phyloP scores from a whole-genome alignment of 305 asterid genomes.

The Fraxinus greggii region DNA sequence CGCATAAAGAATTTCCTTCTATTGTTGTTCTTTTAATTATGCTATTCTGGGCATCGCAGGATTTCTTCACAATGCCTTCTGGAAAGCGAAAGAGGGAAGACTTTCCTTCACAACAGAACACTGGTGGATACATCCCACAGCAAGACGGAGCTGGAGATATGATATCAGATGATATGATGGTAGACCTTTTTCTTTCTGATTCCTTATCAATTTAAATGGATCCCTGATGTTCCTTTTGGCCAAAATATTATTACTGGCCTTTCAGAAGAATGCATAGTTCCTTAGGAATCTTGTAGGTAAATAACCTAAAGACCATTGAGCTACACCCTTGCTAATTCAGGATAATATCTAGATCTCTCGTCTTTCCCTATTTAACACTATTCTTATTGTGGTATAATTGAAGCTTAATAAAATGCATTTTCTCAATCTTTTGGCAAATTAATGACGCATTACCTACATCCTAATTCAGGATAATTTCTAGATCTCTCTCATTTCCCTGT shows the following conservation, averaged over 20 bases:
- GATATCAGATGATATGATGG: constrained; percentile 52
- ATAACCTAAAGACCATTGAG: constrained; percentile 2
- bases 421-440: not conserved
- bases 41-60: constrained; percentile 45
- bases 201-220: not conserved
- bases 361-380: not conserved
- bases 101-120: constrained; percentile 55
- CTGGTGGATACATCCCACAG: constrained; percentile 92
- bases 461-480: not conserved
- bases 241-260: not conserved
- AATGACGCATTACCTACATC: not conserved
- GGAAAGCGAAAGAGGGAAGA: constrained; percentile 84
- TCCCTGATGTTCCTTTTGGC: not conserved
- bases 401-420: not conserved
- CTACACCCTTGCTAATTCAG: constrained; percentile 17
- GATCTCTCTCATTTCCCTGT: not conserved
- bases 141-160: constrained; percentile 89
- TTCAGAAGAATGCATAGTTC: not conserved
- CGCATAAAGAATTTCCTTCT: not conserved
- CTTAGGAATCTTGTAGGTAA: constrained; percentile 3
- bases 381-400: not conserved
- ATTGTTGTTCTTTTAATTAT: not conserved
- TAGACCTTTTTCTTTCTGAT: constrained; percentile 23
- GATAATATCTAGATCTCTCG: not conserved
- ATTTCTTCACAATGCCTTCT: constrained; percentile 58